phyloP scores from a whole-genome alignment of 331 rosid species.

The Malus hybrid region DNA sequence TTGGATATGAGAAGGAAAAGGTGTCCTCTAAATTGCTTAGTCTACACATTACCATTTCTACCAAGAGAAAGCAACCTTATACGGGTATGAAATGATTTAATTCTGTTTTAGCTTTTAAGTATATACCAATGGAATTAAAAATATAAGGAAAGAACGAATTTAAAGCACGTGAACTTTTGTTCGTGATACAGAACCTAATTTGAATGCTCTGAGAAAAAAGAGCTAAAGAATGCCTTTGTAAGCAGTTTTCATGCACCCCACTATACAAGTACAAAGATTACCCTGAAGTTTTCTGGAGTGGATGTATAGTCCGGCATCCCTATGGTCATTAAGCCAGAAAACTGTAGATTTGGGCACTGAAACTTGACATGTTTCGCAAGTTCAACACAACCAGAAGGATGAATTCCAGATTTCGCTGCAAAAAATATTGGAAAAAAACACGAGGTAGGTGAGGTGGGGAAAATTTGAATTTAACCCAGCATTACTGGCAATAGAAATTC shows the following conservation, averaged over 20 bases:
- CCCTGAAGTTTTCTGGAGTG: conserved; percentile 88
- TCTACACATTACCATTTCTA: neutral
- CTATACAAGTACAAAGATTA: conserved; percentile 14
- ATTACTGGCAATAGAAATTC: neutral
- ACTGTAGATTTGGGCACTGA: conserved; percentile 67
- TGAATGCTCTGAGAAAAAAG: neutral
- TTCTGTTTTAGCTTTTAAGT: neutral
- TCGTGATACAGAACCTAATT: too few relatives aligned
- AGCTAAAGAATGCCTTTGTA: neutral
- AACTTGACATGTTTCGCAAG: conserved; percentile 72
- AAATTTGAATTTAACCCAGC: neutral
- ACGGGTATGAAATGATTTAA: neutral
- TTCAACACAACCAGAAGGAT: conserved; percentile 77
- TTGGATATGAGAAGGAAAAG: neutral
- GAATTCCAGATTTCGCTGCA: conserved; percentile 86
- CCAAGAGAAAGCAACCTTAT: neutral
- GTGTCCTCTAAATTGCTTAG: neutral
- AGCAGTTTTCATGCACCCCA: conserved; percentile 12
- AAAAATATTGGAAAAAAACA: neutral
- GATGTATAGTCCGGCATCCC: conserved; percentile 88
- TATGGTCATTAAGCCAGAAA: conserved; percentile 89
- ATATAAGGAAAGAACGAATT: too few relatives aligned
- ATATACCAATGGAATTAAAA: neutral
- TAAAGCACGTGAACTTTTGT: neutral
- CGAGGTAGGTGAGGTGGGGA: neutral